Conservation (phyloP, 192 early-diverging fungal species). For the Coemansia biformis region DNA sequence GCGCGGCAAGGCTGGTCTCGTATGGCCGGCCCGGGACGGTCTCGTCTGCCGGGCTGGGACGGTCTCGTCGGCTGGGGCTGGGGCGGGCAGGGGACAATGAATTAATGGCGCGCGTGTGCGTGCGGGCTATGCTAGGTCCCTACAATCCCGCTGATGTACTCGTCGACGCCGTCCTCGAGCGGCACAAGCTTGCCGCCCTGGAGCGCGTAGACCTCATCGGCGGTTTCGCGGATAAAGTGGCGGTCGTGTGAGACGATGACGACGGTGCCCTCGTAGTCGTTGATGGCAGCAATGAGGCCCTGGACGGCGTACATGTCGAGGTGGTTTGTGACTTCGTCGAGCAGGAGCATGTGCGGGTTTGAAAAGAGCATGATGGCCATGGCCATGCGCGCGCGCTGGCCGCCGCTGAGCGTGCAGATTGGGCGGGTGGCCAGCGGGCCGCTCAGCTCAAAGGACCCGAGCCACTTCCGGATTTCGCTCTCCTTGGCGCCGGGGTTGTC, state of each 20-base stretch:
- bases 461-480: constrained; percentile 61
- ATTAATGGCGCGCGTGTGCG: too few relatives aligned
- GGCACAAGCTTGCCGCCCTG: constrained; percentile 47
- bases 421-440: constrained; percentile 58
- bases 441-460: constrained; percentile 73
- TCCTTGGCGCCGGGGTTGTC: constrained; percentile 50
- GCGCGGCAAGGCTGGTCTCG: too few relatives aligned
- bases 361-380: constrained; percentile 63
- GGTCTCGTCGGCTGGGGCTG: too few relatives aligned
- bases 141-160: constrained; percentile 56
- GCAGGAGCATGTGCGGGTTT: constrained; percentile 62
- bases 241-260: constrained; percentile 85
- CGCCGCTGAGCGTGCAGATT: constrained; percentile 68
- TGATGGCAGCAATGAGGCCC: constrained; percentile 64
- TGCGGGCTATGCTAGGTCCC: too few relatives aligned
- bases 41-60: too few relatives aligned
- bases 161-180: constrained; percentile 61
- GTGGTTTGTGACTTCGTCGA: constrained; percentile 86
- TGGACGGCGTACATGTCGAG: constrained; percentile 84
- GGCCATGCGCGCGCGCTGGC: constrained; percentile 74
- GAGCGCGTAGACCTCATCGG: constrained; percentile 53
- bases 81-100: too few relatives aligned
- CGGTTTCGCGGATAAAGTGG: constrained; percentile 69
- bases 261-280: constrained; percentile 67
- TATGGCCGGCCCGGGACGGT: too few relatives aligned